A percentile compares a stretch with the other conserved stretches of the same genome.
These are phyloP conservation scores for Funneliformis geosporum DNA, from an alignment of 192 early-diverging fungal species.

Conservation along the genomic window DNA sequence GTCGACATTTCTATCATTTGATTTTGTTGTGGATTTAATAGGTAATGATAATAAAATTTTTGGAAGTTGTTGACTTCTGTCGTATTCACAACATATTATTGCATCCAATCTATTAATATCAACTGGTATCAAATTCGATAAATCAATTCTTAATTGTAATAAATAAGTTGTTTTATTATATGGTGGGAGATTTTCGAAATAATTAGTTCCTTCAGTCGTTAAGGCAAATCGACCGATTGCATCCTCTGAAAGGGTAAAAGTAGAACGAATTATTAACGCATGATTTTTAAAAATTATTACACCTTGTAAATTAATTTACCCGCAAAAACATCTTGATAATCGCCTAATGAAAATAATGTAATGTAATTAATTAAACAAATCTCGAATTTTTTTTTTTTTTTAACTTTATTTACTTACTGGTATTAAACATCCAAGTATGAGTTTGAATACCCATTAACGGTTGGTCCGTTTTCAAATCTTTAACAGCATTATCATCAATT, in stretches of 20 bases:
- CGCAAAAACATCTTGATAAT: not conserved
- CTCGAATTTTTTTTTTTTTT: not conserved
- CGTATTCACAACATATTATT: not conserved
- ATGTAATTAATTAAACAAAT: not conserved
- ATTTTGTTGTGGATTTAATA: not conserved
- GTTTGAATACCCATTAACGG: not conserved
- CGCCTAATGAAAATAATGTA: not conserved
- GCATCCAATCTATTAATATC: not conserved
- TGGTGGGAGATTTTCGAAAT: not conserved
- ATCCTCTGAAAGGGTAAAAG: not conserved
- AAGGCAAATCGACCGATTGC: not conserved
- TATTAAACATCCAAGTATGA: slow-evolving; percentile 1
- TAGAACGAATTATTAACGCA: not conserved
- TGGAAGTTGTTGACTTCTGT: not conserved
- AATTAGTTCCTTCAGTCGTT: not conserved
- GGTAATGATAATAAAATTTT: not conserved
- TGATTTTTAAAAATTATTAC: not conserved
- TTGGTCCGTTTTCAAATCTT: not conserved
- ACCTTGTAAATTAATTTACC: not conserved
- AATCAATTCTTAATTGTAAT: too few relatives aligned
- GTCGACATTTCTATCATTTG: not conserved
- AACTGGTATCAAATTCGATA: not conserved
- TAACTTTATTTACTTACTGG: not conserved
- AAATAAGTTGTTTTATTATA: too few relatives aligned
- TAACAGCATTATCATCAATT: not conserved